phyloP scores from a whole-genome alignment of 1,139 yeast species.

The Pichia cactophila region DNA sequence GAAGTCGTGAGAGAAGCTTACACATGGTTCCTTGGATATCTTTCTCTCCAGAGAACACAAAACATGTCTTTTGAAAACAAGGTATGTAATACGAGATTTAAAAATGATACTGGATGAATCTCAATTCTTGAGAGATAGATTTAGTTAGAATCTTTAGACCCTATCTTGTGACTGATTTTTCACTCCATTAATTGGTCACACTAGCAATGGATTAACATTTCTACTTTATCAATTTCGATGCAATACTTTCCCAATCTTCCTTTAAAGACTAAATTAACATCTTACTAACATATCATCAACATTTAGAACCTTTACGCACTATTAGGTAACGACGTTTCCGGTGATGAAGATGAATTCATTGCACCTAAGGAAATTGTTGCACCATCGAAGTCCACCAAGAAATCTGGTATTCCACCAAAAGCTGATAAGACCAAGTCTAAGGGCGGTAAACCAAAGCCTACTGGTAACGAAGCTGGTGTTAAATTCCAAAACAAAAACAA shows the following conservation, averaged over 20 bases:
- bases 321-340: slow-evolving; percentile 79
- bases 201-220: background rate
- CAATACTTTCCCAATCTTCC: too few relatives aligned
- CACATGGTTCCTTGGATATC: background rate
- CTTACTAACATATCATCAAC: background rate
- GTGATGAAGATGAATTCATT: slow-evolving; percentile 41
- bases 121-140: too few relatives aligned
- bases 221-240: too few relatives aligned
- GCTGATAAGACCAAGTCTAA: slow-evolving; percentile 80
- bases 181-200: background rate
- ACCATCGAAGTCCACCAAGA: slow-evolving; percentile 79
- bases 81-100: slow-evolving; percentile 10
- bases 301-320: slow-evolving; percentile 45
- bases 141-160: background rate
- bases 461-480: slow-evolving; percentile 86
- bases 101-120: background rate
- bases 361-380: slow-evolving; percentile 66
- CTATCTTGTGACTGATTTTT: background rate
- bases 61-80: slow-evolving; percentile 26
- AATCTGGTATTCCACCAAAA: slow-evolving; percentile 72
- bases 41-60: background rate
- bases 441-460: slow-evolving; percentile 47
- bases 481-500: slow-evolving; percentile 72
- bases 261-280: background rate
- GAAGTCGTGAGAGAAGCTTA: background rate